Conservation (phyloP, 108 stramenopile species). For the Schizochytrium sp. region DNA sequence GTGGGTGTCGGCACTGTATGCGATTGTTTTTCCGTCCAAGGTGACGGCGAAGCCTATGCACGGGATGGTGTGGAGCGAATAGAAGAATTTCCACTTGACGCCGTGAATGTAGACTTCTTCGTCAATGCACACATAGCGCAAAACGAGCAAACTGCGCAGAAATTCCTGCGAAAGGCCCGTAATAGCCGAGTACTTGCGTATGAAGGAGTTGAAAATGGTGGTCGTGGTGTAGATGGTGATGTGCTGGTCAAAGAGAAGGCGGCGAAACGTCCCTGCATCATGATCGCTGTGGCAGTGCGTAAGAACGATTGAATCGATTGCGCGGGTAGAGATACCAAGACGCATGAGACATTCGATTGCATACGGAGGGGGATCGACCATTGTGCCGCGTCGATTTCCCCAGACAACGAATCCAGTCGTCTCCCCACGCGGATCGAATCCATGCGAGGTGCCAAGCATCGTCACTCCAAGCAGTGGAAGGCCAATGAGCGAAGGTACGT, state of each 20-base stretch:
- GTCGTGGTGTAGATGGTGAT: conserved; percentile 31
- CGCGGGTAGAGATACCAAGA: conserved; percentile 13
- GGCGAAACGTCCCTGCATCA: conserved; percentile 41
- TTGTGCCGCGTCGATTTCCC: conserved; percentile 8
- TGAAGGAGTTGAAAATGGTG: conserved; percentile 34
- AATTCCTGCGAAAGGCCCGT: neutral
- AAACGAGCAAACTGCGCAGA: neutral
- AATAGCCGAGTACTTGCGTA: conserved; percentile 33
- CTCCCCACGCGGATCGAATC: conserved; percentile 15
- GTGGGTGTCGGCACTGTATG: conserved; percentile 29
- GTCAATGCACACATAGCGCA: conserved; percentile 21
- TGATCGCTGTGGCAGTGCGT: conserved; percentile 43
- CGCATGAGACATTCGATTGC: conserved; percentile 16
- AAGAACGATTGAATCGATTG: conserved; percentile 30
- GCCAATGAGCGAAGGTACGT: neutral
- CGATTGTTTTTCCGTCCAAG: conserved; percentile 13
- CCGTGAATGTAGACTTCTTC: conserved; percentile 27
- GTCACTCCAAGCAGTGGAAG: conserved; percentile 21
- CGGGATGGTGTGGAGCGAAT: conserved; percentile 39
- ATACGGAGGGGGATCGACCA: conserved; percentile 25
- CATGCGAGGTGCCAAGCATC: conserved; percentile 19
- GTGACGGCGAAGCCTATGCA: conserved; percentile 30
- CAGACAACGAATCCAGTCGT: conserved; percentile 25
- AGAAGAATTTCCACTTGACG: conserved; percentile 29
- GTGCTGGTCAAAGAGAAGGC: conserved; percentile 22